Percentiles rank a stretch among this genome's conserved stretches.
Conservation (phyloP, 2,329 filamentous ascomycete species). For the Leptographium procerum region DNA sequence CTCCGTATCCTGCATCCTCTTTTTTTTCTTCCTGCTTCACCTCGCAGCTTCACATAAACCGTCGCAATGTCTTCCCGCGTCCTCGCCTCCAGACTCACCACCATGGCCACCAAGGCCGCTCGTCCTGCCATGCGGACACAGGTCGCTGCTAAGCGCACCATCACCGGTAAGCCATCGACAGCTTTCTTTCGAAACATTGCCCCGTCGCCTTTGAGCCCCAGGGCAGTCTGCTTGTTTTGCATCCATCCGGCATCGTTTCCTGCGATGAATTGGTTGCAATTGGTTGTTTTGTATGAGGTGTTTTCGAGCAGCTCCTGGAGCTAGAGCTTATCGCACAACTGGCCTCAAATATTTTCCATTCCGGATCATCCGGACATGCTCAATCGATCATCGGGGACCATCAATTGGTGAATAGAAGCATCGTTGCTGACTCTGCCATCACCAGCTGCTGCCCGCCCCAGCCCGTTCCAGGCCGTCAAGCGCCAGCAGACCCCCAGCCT, state of each 20-base stretch:
- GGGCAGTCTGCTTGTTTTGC: not conserved
- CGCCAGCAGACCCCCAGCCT: slow-evolving; percentile 60
- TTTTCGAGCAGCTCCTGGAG: slow-evolving; percentile 1
- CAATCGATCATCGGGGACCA: not conserved
- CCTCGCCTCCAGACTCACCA: slow-evolving; percentile 66
- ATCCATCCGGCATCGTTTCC: not conserved
- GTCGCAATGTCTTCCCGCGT: slow-evolving; percentile 74
- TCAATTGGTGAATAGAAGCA: not conserved
- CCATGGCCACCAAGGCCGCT: slow-evolving; percentile 67
- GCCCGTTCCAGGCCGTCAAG: slow-evolving; percentile 64
- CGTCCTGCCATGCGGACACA: slow-evolving; percentile 60
- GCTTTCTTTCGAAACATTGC: not conserved
- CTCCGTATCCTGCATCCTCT: slow-evolving; percentile 14
- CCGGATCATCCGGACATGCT: slow-evolving; percentile 3
- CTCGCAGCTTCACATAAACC: slow-evolving; percentile 29
- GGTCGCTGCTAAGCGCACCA: slow-evolving; percentile 62
- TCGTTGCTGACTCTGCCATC: slow-evolving; percentile 13
- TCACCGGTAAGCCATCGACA: slow-evolving; percentile 51
- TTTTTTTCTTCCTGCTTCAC: slow-evolving; percentile 28
- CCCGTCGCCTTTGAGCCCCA: not conserved
- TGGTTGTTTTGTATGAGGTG: not conserved
- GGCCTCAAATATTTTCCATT: not conserved
- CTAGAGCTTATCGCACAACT: not conserved
- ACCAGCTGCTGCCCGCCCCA: slow-evolving; percentile 42
- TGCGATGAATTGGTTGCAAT: not conserved